Conservation (phyloP, 2,329 filamentous ascomycete species). For the Aspergillus transmontanensis region DNA sequence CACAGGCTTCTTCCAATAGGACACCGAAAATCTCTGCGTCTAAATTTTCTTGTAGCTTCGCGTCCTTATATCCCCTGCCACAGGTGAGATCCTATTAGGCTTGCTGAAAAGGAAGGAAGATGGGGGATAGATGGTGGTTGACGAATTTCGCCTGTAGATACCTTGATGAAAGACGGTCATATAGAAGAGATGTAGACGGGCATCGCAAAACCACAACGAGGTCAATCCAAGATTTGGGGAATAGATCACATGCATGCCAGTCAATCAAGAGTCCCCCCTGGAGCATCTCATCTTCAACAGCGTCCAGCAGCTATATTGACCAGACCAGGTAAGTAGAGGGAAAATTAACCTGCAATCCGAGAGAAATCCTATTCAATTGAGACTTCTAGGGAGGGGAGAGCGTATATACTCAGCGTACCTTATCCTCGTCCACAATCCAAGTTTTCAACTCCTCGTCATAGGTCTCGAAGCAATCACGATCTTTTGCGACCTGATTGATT, state of each 20-base stretch:
- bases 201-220: conserved; percentile 84
- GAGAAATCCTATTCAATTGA: not conserved
- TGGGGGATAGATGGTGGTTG: not conserved
- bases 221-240: conserved; percentile 91
- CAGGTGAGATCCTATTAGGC: conserved; percentile 7
- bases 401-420: conserved; percentile 55
- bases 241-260: conserved; percentile 97
- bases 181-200: conserved; percentile 76
- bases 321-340: conserved; percentile 13
- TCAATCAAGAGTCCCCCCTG: conserved; percentile 87
- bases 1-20: conserved; percentile 82
- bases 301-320: conserved; percentile 68
- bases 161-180: conserved; percentile 79
- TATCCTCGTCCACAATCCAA: conserved; percentile 96
- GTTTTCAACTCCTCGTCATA: conserved; percentile 83
- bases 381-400: not conserved
- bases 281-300: conserved; percentile 79
- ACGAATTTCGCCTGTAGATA: conserved; percentile 34
- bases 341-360: not conserved
- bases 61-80: conserved; percentile 73
- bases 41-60: conserved; percentile 92
- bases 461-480: conserved; percentile 81
- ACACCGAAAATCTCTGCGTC: conserved; percentile 98
- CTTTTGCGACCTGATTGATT: conserved; percentile 90
- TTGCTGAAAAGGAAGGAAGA: not conserved